Conservation (phyloP, 306 rosid genomes). For the Cicer chorassanicum region DNA sequence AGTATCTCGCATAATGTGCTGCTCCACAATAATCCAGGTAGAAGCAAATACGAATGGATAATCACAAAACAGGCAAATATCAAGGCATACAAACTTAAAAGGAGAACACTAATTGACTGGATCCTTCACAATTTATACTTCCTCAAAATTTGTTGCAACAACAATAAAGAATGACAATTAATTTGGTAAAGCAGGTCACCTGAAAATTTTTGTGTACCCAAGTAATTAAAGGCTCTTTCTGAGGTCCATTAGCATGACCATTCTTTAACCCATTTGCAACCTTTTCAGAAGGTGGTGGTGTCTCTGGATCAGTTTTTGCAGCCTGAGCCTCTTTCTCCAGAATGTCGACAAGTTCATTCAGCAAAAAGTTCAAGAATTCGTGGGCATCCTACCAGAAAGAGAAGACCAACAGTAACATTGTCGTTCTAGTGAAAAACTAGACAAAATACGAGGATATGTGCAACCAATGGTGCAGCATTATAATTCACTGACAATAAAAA, state of each 20-base stretch:
- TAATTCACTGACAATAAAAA: constrained; percentile 8
- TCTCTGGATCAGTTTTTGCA: constrained; percentile 75
- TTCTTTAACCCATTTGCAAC: constrained; percentile 74
- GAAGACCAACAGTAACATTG: constrained; percentile 38
- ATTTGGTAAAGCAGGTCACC: constrained; percentile 62
- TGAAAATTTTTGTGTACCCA: constrained; percentile 99
- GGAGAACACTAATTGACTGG: constrained; percentile 16
- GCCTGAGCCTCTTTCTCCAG: constrained; percentile 97
- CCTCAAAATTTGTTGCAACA: constrained; percentile 37
- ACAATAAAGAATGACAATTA: constrained; percentile 23
- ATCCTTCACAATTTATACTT: constrained; percentile 15
- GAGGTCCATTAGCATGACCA: constrained; percentile 73
- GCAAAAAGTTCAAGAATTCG: constrained; percentile 96
- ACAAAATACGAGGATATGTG: constrained; percentile 29
- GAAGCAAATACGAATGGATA: constrained; percentile 37
- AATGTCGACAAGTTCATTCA: constrained; percentile 97
- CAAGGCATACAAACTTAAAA: constrained; percentile 22
- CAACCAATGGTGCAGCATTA: constrained; percentile 26
- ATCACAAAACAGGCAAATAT: constrained; percentile 26
- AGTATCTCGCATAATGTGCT: constrained; percentile 30
- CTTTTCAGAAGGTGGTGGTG: constrained; percentile 75
- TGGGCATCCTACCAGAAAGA: constrained; percentile 88
- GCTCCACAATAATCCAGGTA: constrained; percentile 26
- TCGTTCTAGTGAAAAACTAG: constrained; percentile 33
- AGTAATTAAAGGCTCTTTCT: constrained; percentile 87